Base-by-base conservation (phyloP, 2,329 filamentous ascomycete species). In the Xylaria sp. region DNA sequence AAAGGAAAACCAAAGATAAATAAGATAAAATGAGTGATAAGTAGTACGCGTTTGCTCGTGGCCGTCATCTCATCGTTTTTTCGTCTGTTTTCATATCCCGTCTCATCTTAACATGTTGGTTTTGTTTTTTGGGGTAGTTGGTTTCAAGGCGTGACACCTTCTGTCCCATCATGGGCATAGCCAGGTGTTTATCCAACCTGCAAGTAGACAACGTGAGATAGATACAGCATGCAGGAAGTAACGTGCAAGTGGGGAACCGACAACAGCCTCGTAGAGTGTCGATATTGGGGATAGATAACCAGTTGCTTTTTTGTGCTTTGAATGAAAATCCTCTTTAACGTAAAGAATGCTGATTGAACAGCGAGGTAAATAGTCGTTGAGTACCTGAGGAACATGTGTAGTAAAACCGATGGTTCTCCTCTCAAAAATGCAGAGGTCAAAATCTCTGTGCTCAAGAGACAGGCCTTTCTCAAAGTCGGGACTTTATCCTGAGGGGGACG, bases 21-120 rank as follows among this genome's bases (percentile, higher is more conserved):
- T 12, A 33, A 28, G 10, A 4, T 28, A 18, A 46, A 41, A 51
- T 20, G 57, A 41, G 33, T 46, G 54, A 57, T 41, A 20, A 54
- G 62, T 62, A 54, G 65, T 68, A 66, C 57, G 56, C 36, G 46
- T 60, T 56, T 63, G 39, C 43, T 68, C 52, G 62, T 68, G 15
- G 39, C 54, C 54, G 41, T 62, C 64, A 20, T 62, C 52, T 25
- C 46, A 58, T 61, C 23, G n/a, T 59, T 25, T 13, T 62, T 7
- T 41, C 49, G 28, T 58, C 62, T 59, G 33, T 49, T 67, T 67
- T 63, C 43, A 46, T 39, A 28, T 25, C 28, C 28, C 33, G 12
- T 64, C 46, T n/a, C 49, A 2, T 25, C 54, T 23, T 36, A 9
- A 59, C 10, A 54, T 58, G 5, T 48, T 48, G 10, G 10, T 23